A percentile compares a stretch with the other conserved stretches of the same genome.
Evolutionary conservation across 768 basidiomycete species (phyloP).

Genomic region (Russula olivacea): DNA sequence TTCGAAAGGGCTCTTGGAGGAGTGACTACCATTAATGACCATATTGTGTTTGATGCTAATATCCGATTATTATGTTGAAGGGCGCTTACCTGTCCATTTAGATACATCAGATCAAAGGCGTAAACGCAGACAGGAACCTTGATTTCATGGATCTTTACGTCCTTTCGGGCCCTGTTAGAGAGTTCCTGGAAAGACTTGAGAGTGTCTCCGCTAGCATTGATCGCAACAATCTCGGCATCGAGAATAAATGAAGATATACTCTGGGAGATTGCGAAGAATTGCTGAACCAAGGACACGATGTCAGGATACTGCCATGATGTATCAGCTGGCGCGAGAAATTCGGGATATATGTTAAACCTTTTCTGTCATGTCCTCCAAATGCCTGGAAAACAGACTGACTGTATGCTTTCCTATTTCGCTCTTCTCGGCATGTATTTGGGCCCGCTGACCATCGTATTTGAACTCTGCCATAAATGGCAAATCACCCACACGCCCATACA

Average conservation of each 20-base stretch:
- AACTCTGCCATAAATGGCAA: conserved; percentile 79
- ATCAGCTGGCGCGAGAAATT: conserved; percentile 17
- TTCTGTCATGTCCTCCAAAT: conserved; percentile 88
- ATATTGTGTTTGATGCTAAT: conserved; percentile 14
- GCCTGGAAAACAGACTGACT: conserved; percentile 77
- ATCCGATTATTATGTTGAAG: conserved; percentile 11
- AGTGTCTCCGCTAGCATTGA: conserved; percentile 56
- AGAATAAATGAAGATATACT: conserved; percentile 61
- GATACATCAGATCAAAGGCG: conserved; percentile 84
- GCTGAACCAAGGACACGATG: conserved; percentile 51
- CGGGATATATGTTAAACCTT: conserved; percentile 45
- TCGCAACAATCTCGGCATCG: conserved; percentile 84
- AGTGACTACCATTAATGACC: conserved; percentile 45
- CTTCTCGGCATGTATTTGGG: conserved; percentile 62
- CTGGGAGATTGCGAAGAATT: conserved; percentile 42
- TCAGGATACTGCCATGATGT: conserved; percentile 65
- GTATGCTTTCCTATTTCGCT: conserved; percentile 30
- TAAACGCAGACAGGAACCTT: conserved; percentile 77
- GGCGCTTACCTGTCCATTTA: conserved; percentile 65
- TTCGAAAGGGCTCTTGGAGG: conserved; percentile 61
- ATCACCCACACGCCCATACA: conserved; percentile 64
- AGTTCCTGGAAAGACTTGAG: conserved; percentile 83
- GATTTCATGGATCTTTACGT: conserved; percentile 69
- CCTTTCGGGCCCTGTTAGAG: conserved; percentile 77
- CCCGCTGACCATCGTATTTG: conserved; percentile 87